Evolutionary conservation across 148 eudicot species (phyloP), one percentile per base, ranked within the genome.

Genomic region (Tetragonia tetragonoides): DNA sequence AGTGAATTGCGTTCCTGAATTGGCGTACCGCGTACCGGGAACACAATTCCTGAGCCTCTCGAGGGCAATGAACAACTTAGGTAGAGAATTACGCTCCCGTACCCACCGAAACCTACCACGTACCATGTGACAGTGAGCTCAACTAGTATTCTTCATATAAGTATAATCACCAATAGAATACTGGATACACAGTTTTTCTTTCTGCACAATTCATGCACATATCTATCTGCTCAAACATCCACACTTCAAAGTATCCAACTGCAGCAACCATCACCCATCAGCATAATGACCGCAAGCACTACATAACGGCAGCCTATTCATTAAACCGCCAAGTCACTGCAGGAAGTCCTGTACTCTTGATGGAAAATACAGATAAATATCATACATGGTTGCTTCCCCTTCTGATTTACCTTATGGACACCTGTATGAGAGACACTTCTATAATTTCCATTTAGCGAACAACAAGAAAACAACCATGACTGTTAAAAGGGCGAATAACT

Each of bases 371-470:
- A 69, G 75, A 53, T 18, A 51, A 49, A 79, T 68, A 63, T 73
- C 78, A 78, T 7, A 4, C 37, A 38, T 74, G 60, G 24, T 63
- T 64, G 24, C 41, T 66, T 72, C 53, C 11, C 57, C 60, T 37
- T 64, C 64, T 18, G 18, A 44, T 59, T 51, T 82, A 78, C 81
- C 81, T 82, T 79, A 68, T 11, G 72, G 21, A 69, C 68, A 62
- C 79, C 85, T 82, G 77, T 28, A 76, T 39, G 42, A 62, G 72
- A 78, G 23, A 74, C 64, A 68, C 44, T n/a, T 73, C 53, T 9
- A 17, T 68, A 53, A 77, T 18, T 40, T 41, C 23, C 66, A 34
- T 47, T 53, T 28, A 28, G 34, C 34, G 34, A 28, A 28, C 34
- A 28, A 28, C 34, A 28, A 28, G 34, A 28, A 28, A 28, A 28